A percentile compares a stretch with the other conserved stretches of the same genome.
Evolutionary conservation across 176 grass and related monocot genomes (phyloP).

Genomic region (Melocanna baccifera): DNA sequence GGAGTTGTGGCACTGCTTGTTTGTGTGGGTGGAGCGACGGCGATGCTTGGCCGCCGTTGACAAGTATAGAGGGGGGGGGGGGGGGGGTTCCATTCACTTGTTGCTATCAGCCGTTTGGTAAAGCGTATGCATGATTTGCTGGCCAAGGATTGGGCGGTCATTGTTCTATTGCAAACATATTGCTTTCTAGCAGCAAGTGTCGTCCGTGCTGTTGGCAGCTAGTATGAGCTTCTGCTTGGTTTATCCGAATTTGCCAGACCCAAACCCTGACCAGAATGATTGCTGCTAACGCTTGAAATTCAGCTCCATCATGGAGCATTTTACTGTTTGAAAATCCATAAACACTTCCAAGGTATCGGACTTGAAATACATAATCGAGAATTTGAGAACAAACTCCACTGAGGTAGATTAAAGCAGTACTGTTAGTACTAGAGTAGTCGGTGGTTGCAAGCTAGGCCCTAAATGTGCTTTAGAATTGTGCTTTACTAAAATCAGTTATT

Average conservation of each 20-base stretch:
- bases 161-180: slow-evolving; percentile 21
- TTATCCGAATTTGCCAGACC: background rate
- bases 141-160: slow-evolving; percentile 35
- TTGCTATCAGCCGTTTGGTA: slow-evolving; percentile 36
- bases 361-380: background rate
- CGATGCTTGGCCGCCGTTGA: slow-evolving; percentile 41
- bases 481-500: background rate
- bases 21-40: background rate
- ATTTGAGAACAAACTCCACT: background rate
- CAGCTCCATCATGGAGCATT: slow-evolving; percentile 23
- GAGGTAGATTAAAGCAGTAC: background rate
- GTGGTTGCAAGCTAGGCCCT: background rate
- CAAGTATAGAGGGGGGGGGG: background rate
- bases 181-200: background rate
- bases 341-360: background rate
- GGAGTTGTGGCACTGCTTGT: background rate
- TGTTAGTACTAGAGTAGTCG: background rate
- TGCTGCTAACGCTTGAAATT: slow-evolving; percentile 3
- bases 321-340: background rate
- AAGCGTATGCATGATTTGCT: slow-evolving; percentile 35
- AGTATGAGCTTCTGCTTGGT: background rate
- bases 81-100: background rate
- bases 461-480: background rate
- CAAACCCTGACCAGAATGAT: slow-evolving; percentile 21
- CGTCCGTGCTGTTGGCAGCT: slow-evolving; percentile 1